Percentiles rank a stretch among this genome's conserved stretches.
Conservation (phyloP, 169 alveolate genomes). For the Perkinsus olseni region DNA sequence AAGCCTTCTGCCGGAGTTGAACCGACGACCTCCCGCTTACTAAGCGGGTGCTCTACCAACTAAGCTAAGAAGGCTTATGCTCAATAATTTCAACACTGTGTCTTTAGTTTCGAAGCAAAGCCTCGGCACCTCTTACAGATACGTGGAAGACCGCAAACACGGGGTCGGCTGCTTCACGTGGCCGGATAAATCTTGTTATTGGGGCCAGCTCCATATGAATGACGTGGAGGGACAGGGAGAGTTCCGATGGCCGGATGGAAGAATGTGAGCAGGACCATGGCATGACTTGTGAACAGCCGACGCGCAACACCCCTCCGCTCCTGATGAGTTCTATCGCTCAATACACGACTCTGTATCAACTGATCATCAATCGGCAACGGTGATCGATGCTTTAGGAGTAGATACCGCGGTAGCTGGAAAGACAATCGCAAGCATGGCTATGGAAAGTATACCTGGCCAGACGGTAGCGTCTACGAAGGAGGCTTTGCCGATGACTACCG, state of each 20-base stretch:
- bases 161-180: not conserved
- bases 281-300: not conserved
- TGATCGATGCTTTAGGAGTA: not conserved
- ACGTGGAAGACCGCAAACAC: not conserved
- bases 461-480: not conserved
- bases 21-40: constrained; percentile 6
- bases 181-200: not conserved
- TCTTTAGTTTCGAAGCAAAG: not conserved
- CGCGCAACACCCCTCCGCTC: too few species aligned
- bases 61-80: not conserved
- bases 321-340: too few species aligned
- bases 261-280: not conserved
- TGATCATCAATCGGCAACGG: too few species aligned
- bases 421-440: not conserved
- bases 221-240: not conserved
- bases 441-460: not conserved
- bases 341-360: too few species aligned
- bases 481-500: not conserved
- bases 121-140: not conserved
- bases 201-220: not conserved
- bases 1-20: constrained; percentile 1
- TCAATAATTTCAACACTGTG: not conserved
- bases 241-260: not conserved
- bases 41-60: constrained; percentile 4
- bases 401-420: not conserved